Base-by-base conservation (phyloP, 345 rosid species). In the Brassica carinata region DNA sequence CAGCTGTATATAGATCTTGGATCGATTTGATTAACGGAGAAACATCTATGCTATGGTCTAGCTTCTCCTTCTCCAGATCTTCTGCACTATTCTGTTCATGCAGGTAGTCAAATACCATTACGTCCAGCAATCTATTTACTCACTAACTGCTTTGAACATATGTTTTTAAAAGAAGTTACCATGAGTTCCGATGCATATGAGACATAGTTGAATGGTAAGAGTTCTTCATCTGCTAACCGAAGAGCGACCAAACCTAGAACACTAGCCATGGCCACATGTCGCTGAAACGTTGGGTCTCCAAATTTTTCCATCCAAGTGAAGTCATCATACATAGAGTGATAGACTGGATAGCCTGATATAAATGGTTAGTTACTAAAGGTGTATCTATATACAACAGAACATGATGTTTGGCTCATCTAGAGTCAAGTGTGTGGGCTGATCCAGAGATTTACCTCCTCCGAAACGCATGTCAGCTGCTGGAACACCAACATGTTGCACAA, bases 261-360 rank as follows among this genome's bases (percentile, higher is more conserved):
- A 67, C 93, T 94, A 57, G 98, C 94, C 70, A 55, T 92, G 87
- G 98, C 97, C 18, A 90, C 85, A 82, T 90, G 91, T 84, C 97
- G 87, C 1, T 76, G 90, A 79, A 94, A 92, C 86, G 77, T 82
- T 5, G 91, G 97, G 66, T 89, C 94, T 10, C 98, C 98, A 72
- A 86, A 92, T 2, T 88, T 89, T 69, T 92, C 79, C 94, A 90
- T 92, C 98, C 97, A 94, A 70, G 84, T 55, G 66, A 84, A 94
- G 77, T 94, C 96, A 75, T 94, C 97, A 17, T 92, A 94, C 90
- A 89, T 88, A 14, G 97, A 92, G 79, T 94, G 98, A 77, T 94
- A 92, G 13, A 89, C 94, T 14, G 97, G 94, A 85, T 87, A 90
- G 36, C 82, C 98, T 92, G 89, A 77, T 51, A 61, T 55, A 2